Evolutionary conservation across 768 basidiomycete genomes (phyloP).

Genomic region (Lentinula lateritia): DNA sequence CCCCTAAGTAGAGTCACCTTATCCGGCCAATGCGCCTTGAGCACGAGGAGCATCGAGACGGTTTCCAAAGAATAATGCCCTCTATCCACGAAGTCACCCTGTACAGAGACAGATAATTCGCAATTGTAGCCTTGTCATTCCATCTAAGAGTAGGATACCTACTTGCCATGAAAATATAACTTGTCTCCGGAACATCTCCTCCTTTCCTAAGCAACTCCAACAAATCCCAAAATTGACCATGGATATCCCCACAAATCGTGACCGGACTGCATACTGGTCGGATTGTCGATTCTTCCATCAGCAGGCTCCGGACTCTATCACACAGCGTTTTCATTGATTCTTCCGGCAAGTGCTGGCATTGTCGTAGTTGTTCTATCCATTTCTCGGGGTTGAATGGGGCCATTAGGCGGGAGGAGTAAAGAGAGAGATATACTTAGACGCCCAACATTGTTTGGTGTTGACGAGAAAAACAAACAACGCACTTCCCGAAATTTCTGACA

Average conservation of each 20-base stretch:
- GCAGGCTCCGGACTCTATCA: constrained; percentile 79
- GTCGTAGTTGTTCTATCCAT: constrained; percentile 86
- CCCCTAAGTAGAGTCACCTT: constrained; percentile 87
- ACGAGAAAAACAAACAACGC: not conserved
- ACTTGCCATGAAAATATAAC: constrained; percentile 96
- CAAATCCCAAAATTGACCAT: constrained; percentile 97
- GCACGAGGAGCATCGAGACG: constrained; percentile 78
- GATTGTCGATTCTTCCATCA: constrained; percentile 96
- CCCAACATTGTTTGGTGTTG: not conserved
- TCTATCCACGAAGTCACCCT: constrained; percentile 98
- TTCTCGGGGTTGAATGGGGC: constrained; percentile 47
- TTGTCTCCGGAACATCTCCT: constrained; percentile 79
- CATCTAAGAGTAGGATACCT: constrained; percentile 27
- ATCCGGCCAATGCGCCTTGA: constrained; percentile 96
- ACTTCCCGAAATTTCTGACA: not conserved
- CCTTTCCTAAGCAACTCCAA: constrained; percentile 85
- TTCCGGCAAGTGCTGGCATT: constrained; percentile 86
- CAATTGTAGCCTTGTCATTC: constrained; percentile 3
- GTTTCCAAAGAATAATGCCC: constrained; percentile 97
- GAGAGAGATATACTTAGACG: not conserved
- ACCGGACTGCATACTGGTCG: constrained; percentile 95
- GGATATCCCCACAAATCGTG: constrained; percentile 94
- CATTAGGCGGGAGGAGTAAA: constrained; percentile 14
- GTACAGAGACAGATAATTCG: constrained; percentile 3
- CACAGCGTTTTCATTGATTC: constrained; percentile 91